phyloP scores from a whole-genome alignment of 139 green algal genomes.

The Parachlorella kessleri region DNA sequence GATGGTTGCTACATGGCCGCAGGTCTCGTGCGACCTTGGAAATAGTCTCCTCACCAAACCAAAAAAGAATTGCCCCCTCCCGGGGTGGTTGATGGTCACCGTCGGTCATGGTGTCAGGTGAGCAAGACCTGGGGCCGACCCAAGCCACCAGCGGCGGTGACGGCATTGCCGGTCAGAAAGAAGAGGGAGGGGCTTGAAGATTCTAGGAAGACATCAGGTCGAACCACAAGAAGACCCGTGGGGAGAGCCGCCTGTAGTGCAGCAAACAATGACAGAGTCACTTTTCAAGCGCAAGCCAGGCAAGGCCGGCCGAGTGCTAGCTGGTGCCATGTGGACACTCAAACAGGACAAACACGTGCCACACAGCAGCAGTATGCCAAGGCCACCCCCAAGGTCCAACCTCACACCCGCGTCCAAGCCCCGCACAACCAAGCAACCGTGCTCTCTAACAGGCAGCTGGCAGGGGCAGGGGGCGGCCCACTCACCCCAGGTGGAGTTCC shows the following conservation, averaged over 20 bases:
- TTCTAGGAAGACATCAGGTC: slow-evolving; percentile 5
- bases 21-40: too few relatives aligned
- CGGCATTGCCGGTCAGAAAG: too few relatives aligned
- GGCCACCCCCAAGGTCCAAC: background rate
- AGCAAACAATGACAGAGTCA: background rate
- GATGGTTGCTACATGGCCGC: too few relatives aligned
- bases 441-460: background rate
- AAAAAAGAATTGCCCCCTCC: too few relatives aligned
- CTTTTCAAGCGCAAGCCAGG: background rate
- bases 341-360: background rate
- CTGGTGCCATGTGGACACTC: background rate
- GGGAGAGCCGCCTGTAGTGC: background rate
- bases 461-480: background rate
- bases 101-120: too few relatives aligned
- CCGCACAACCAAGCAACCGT: too few relatives aligned
- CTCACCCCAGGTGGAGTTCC: slow-evolving; percentile 15
- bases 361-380: background rate
- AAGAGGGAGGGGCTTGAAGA: too few relatives aligned
- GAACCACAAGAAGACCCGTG: slow-evolving; percentile 8
- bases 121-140: too few relatives aligned
- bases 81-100: too few relatives aligned
- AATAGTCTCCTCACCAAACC: too few relatives aligned
- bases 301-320: background rate
- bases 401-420: too few relatives aligned
- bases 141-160: too few relatives aligned